These are phyloP conservation scores for Fusarium torreyae DNA, from an alignment of 2,329 filamentous ascomycete genomes.

Conservation along the genomic window DNA sequence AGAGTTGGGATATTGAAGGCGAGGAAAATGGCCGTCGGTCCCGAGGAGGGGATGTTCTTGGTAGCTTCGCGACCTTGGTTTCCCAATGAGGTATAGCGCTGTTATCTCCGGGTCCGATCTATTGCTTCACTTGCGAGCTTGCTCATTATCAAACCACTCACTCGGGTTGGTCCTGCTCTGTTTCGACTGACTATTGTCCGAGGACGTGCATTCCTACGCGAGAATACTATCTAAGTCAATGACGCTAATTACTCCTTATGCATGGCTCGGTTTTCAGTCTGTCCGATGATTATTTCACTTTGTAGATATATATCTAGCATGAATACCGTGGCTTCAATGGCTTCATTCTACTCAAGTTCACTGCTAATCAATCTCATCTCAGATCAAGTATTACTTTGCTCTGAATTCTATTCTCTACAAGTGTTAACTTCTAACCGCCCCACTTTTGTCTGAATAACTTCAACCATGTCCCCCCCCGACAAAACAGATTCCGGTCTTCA, in stretches of 20 bases:
- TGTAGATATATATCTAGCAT: conserved; percentile 40
- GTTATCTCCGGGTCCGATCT: conserved; percentile 42
- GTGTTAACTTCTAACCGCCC: background rate
- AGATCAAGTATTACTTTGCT: background rate
- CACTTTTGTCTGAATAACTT: background rate
- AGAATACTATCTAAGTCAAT: conserved; percentile 7
- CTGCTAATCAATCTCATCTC: background rate
- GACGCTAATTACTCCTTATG: conserved; percentile 18
- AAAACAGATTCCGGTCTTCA: conserved; percentile 9
- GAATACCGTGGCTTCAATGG: conserved; percentile 12
- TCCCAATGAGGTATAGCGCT: conserved; percentile 43
- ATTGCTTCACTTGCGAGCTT: conserved; percentile 20
- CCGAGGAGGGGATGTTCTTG: conserved; percentile 38
- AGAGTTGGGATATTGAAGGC: conserved; percentile 14
- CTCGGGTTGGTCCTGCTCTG: conserved; percentile 8
- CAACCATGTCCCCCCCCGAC: conserved; percentile 29
- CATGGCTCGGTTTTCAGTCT: conserved; percentile 27
- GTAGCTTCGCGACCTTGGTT: conserved; percentile 10
- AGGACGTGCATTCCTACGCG: conserved; percentile 10
- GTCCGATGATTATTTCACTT: conserved; percentile 20
- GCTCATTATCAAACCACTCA: conserved; percentile 20
- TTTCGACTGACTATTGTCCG: conserved; percentile 10
- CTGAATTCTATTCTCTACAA: background rate
- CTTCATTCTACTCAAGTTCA: conserved; percentile 12
- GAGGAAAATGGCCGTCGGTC: conserved; percentile 39